phyloP scores from a whole-genome alignment of 2,329 filamentous ascomycete species.

The Chaetoscypha palmicola region DNA sequence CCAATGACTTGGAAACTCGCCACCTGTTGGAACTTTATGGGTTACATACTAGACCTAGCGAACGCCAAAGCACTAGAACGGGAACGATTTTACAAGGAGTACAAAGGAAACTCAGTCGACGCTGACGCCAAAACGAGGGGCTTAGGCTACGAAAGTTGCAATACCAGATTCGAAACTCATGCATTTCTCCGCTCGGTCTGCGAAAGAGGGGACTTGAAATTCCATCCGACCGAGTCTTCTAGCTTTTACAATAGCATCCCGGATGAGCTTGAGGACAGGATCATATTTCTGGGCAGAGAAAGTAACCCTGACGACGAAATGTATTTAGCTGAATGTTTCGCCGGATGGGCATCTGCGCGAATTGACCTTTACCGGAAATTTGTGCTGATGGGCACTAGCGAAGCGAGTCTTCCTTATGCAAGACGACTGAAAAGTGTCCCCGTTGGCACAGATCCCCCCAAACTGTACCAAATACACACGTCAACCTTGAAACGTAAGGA shows the following conservation, averaged over 20 bases:
- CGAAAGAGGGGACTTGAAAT: neutral
- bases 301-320: conserved; percentile 55
- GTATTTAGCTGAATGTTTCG: conserved; percentile 57
- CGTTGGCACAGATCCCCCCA: neutral
- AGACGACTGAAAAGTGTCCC: neutral
- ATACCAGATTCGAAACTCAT: conserved; percentile 20
- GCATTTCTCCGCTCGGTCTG: neutral
- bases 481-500: neutral
- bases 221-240: conserved; percentile 2
- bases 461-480: neutral
- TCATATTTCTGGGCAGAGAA: conserved; percentile 40
- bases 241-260: conserved; percentile 12
- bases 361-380: conserved; percentile 48
- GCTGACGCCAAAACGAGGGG: conserved; percentile 18
- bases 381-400: conserved; percentile 41
- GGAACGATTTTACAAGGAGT: conserved; percentile 16
- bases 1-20: conserved; percentile 15
- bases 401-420: neutral
- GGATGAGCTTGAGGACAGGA: conserved; percentile 27
- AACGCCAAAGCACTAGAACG: conserved; percentile 24
- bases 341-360: conserved; percentile 46
- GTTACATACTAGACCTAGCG: conserved; percentile 28
- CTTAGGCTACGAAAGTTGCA: conserved; percentile 22
- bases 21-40: conserved; percentile 20
- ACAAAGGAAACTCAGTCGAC: conserved; percentile 21